Evolutionary conservation across 176 grass and related monocot species (phyloP).

Genomic region (Ampelocalamus luodianensis): DNA sequence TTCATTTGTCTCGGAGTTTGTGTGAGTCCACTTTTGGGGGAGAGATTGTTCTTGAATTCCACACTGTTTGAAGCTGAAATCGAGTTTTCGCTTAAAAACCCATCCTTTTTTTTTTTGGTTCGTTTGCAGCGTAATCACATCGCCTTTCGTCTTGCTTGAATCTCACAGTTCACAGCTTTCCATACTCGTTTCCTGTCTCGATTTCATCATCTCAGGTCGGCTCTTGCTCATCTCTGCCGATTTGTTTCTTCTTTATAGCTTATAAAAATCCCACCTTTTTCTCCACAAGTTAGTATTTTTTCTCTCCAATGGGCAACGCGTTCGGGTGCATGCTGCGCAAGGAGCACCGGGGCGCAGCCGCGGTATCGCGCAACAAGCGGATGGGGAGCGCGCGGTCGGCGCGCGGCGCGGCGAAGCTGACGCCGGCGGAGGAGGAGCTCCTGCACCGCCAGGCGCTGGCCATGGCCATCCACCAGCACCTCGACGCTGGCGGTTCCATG

Average conservation of each 20-base stretch:
- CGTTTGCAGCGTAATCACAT: not conserved
- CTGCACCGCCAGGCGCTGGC: slow-evolving; percentile 93
- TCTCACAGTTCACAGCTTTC: slow-evolving; percentile 25
- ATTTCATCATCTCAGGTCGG: slow-evolving; percentile 35
- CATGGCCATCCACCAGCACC: slow-evolving; percentile 92
- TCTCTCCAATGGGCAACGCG: slow-evolving; percentile 74
- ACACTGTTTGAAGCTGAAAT: not conserved
- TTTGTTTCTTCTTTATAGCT: slow-evolving; percentile 15
- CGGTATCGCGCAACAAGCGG: slow-evolving; percentile 69
- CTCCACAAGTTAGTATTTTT: slow-evolving; percentile 8
- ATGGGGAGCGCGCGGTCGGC: slow-evolving; percentile 56
- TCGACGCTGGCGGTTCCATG: slow-evolving; percentile 90
- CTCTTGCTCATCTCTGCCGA: slow-evolving; percentile 33
- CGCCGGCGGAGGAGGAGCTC: slow-evolving; percentile 83
- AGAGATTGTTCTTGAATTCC: slow-evolving; percentile 30
- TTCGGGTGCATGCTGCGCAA: slow-evolving; percentile 66
- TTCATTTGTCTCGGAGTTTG: not conserved
- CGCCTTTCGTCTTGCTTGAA: slow-evolving; percentile 22
- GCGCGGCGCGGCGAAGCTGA: slow-evolving; percentile 65
- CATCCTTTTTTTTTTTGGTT: not conserved
- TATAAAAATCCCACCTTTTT: slow-evolving; percentile 4
- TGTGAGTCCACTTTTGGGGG: not conserved
- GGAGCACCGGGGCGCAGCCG: slow-evolving; percentile 37
- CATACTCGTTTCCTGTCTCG: not conserved
- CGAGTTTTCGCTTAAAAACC: not conserved